Evolutionary conservation across 345 rosid species (phyloP).

Genomic region (Eucalyptus shirleyi): DNA sequence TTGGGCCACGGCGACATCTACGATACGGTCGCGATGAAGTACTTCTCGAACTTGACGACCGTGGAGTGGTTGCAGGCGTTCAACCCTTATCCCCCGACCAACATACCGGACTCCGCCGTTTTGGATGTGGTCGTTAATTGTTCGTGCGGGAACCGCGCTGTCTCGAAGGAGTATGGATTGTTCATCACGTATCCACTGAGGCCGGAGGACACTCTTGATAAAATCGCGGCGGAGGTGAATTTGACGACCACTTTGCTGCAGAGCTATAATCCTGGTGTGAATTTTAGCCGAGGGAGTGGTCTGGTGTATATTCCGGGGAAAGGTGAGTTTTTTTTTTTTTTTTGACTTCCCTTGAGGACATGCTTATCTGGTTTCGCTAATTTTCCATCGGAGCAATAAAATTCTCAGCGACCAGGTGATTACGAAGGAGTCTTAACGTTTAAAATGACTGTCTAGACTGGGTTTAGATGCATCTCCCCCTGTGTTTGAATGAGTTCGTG

Average conservation of each 20-base stretch:
- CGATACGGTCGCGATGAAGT: neutral
- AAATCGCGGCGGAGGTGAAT: conserved; percentile 14
- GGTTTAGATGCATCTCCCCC: neutral
- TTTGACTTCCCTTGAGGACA: neutral
- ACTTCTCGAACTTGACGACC: conserved; percentile 46
- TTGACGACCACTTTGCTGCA: conserved; percentile 20
- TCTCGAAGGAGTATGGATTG: conserved; percentile 47
- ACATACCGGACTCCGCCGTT: conserved; percentile 23
- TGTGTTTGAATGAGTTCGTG: neutral
- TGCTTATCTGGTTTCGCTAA: neutral
- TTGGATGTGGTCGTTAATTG: conserved; percentile 61
- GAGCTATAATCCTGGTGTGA: conserved; percentile 41
- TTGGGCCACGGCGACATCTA: conserved; percentile 18
- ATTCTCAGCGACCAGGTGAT: neutral
- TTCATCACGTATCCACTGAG: conserved; percentile 70
- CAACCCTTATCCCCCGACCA: conserved; percentile 11
- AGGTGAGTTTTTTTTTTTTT: conserved; percentile 29
- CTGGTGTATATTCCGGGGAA: conserved; percentile 55
- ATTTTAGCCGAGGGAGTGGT: conserved; percentile 57
- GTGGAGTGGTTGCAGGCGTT: conserved; percentile 1
- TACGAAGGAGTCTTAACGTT: neutral
- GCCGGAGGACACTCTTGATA: conserved; percentile 25
- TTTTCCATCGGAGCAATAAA: neutral
- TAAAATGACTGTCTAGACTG: neutral
- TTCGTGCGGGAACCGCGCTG: conserved; percentile 42